A percentile compares a stretch with the other conserved stretches of the same genome.
phyloP scores from a whole-genome alignment of 2,329 filamentous ascomycete species.

The Aaosphaeria arxii region DNA sequence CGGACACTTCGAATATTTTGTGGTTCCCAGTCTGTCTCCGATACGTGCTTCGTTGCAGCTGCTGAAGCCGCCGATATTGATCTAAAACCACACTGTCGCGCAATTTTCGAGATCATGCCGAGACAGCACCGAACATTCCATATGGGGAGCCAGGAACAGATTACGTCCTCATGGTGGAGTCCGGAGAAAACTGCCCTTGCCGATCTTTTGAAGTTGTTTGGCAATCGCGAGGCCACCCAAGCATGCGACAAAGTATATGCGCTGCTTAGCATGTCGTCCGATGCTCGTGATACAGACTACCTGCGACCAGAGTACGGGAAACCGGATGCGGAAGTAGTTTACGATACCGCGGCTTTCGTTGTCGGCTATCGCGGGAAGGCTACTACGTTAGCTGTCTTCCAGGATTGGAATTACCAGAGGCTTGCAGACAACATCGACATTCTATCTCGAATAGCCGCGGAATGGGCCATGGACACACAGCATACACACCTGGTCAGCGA shows the following conservation, averaged over 20 bases:
- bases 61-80: conserved; percentile 1
- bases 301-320: conserved; percentile 9
- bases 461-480: no score
- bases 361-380: not conserved
- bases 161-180: conserved; percentile 15
- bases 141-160: not conserved
- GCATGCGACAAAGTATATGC: conserved; percentile 18
- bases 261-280: conserved; percentile 16
- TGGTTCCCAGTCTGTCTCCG: conserved; percentile 8
- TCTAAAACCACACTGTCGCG: conserved; percentile 7
- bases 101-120: conserved; percentile 21
- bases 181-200: conserved; percentile 7
- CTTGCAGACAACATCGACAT: no score
- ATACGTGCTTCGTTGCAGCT: conserved; percentile 8
- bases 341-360: conserved; percentile 3
- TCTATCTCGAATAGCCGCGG: no score
- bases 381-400: no score
- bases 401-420: no score
- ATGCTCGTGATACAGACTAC: conserved; percentile 5
- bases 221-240: conserved; percentile 11
- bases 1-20: conserved; percentile 5
- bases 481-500: no score
- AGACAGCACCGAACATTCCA: not conserved
- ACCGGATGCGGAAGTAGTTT: conserved; percentile 3
- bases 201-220: conserved; percentile 14